These are phyloP conservation scores for Tympanopsis confertula DNA, from an alignment of 2,329 filamentous ascomycete species.

Conservation along the genomic window DNA sequence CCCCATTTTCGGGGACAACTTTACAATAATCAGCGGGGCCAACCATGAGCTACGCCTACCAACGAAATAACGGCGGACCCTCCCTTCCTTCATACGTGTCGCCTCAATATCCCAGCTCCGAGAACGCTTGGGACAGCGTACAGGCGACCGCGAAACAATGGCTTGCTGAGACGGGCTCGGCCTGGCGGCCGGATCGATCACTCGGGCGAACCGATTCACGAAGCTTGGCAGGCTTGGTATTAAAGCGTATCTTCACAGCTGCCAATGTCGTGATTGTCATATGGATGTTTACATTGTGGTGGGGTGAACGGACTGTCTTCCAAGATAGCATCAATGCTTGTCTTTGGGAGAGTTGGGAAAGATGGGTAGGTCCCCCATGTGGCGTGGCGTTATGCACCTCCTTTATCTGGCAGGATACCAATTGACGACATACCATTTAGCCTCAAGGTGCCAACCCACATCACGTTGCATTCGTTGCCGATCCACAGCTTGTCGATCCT, in stretches of 20 bases:
- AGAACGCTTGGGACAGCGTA: not conserved
- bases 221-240: not conserved
- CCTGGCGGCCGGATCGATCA: not conserved
- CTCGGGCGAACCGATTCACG: not conserved
- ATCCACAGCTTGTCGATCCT: slow-evolving; percentile 64
- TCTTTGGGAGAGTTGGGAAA: slow-evolving; percentile 51
- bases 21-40: too few relatives aligned
- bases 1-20: too few relatives aligned
- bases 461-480: slow-evolving; percentile 56
- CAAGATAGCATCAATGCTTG: slow-evolving; percentile 36
- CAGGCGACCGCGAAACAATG: not conserved
- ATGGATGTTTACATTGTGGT: slow-evolving; percentile 46
- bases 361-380: slow-evolving; percentile 35
- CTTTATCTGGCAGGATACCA: not conserved
- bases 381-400: not conserved
- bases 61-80: not conserved
- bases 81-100: not conserved
- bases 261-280: slow-evolving; percentile 30
- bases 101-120: not conserved
- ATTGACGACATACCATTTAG: too few relatives aligned
- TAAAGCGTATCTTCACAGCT: not conserved
- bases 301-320: slow-evolving; percentile 47
- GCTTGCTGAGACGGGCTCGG: not conserved
- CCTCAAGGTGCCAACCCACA: slow-evolving; percentile 28
- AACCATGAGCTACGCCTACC: slow-evolving; percentile 1